Evolutionary conservation across 768 basidiomycete genomes (phyloP).

Genomic region (Phaffia australis): DNA sequence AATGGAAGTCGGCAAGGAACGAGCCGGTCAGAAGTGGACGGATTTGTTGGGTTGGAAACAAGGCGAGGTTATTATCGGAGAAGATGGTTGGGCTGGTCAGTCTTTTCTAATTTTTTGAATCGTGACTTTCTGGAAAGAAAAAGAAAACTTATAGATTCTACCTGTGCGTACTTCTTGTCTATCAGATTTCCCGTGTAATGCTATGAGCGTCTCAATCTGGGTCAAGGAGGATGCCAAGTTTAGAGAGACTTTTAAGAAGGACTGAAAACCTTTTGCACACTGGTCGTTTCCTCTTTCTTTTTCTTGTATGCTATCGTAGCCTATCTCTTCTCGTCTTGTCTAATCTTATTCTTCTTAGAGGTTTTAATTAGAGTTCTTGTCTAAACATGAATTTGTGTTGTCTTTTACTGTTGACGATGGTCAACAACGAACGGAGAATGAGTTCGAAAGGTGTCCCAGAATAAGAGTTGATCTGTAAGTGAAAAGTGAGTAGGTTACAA

Average conservation of each 20-base stretch:
- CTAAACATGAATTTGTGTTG: too few relatives aligned
- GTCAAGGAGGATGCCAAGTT: constrained; percentile 41
- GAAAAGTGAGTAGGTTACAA: constrained; percentile 2
- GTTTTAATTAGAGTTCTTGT: too few relatives aligned
- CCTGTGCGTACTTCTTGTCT: background rate
- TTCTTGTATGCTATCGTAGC: too few relatives aligned
- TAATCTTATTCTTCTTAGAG: too few relatives aligned
- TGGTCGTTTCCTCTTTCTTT: too few relatives aligned
- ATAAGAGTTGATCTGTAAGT: too few relatives aligned
- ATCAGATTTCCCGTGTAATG: constrained; percentile 39
- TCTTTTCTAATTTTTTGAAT: background rate
- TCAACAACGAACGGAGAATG: too few relatives aligned
- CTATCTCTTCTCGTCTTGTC: too few relatives aligned
- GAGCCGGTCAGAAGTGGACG: constrained; percentile 44
- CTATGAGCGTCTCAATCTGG: constrained; percentile 41
- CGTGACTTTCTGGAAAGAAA: constrained; percentile 43
- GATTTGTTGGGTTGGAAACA: constrained; percentile 44
- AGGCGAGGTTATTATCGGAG: constrained; percentile 42
- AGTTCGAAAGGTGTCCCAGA: too few relatives aligned
- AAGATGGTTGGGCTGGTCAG: constrained; percentile 31
- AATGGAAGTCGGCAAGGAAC: constrained; percentile 42
- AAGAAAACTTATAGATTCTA: too few relatives aligned
- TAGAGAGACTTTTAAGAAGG: constrained; percentile 40
- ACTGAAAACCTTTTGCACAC: constrained; percentile 1
- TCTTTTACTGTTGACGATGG: too few relatives aligned